A percentile compares a stretch with the other conserved stretches of the same genome.
These are phyloP conservation scores for Naematelia aurantialba DNA, from an alignment of 768 basidiomycete species.

Conservation along the genomic window DNA sequence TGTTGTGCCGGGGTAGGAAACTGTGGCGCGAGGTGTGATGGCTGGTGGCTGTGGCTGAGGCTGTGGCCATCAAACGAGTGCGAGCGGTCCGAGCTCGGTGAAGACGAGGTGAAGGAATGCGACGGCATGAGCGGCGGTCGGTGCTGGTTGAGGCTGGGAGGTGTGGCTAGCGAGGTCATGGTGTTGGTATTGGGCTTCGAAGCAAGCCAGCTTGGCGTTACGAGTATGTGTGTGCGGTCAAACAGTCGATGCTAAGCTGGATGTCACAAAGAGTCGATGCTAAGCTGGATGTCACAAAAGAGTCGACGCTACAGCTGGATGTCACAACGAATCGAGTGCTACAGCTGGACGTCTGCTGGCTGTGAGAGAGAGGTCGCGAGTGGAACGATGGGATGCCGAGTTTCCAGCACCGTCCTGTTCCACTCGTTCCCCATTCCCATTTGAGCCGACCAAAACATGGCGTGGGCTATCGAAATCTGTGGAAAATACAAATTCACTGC, in stretches of 20 bases:
- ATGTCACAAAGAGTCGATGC: too few species aligned
- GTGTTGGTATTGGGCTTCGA: too few species aligned
- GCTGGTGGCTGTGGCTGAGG: slow-evolving; percentile 9
- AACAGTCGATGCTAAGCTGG: too few species aligned
- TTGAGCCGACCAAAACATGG: not conserved
- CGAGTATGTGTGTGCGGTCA: not conserved
- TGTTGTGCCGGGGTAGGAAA: slow-evolving; percentile 17
- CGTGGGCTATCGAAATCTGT: too few species aligned
- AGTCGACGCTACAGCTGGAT: too few species aligned
- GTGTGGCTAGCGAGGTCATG: slow-evolving; percentile 4
- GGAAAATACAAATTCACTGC: too few species aligned
- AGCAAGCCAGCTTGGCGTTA: too few species aligned
- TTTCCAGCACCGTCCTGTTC: not conserved
- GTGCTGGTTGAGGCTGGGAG: not conserved
- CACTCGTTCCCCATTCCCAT: not conserved
- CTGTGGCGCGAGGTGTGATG: not conserved
- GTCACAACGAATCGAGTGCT: too few species aligned
- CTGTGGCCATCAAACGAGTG: slow-evolving; percentile 1
- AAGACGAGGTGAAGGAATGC: slow-evolving; percentile 1
- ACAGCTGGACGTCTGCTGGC: too few species aligned
- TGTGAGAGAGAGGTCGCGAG: too few species aligned
- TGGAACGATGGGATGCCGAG: not conserved
- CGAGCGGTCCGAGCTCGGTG: slow-evolving; percentile 8
- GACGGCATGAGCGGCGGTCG: not conserved
- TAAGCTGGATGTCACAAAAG: too few species aligned